Percentiles rank a stretch among this genome's conserved stretches.
phyloP scores from a whole-genome alignment of 192 early-diverging fungal genomes.

The Backusella psychrophila region DNA sequence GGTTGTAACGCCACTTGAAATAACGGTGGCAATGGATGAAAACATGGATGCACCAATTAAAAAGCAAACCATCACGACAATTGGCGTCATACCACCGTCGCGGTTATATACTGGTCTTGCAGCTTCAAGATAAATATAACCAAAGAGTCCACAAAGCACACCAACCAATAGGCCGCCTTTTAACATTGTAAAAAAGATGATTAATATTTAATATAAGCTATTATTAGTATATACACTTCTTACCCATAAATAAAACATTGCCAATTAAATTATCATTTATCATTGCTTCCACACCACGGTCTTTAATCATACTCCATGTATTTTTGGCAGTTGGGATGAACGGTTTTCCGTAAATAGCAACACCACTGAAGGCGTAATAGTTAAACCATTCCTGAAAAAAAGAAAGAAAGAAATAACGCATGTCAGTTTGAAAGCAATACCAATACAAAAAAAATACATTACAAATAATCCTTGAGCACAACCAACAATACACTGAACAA shows the following conservation, averaged over 20 bases:
- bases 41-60: slow-evolving; percentile 85
- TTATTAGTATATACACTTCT: slow-evolving; percentile 30
- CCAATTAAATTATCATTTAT: slow-evolving; percentile 90
- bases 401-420: not conserved
- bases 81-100: slow-evolving; percentile 30
- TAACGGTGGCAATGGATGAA: slow-evolving; percentile 71
- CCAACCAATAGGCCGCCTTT: slow-evolving; percentile 42
- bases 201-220: not conserved
- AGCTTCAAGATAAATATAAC: slow-evolving; percentile 45
- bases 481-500: slow-evolving; percentile 72
- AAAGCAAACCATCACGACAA: slow-evolving; percentile 65
- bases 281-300: slow-evolving; percentile 70
- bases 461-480: slow-evolving; percentile 78
- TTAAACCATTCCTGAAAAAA: slow-evolving; percentile 59
- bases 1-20: slow-evolving; percentile 81
- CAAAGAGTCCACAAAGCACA: slow-evolving; percentile 44
- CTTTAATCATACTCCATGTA: slow-evolving; percentile 86
- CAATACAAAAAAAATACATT: slow-evolving; percentile 35
- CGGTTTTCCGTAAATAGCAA: slow-evolving; percentile 86
- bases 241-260: slow-evolving; percentile 83
- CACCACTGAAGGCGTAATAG: slow-evolving; percentile 90
- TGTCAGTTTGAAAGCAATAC: not conserved
- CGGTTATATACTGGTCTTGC: slow-evolving; percentile 27
- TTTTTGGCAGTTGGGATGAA: slow-evolving; percentile 65
- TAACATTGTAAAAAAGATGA: slow-evolving; percentile 11